Evolutionary conservation across 495 filamentous ascomycete genomes (phyloP).

Genomic region (Extremus antarcticus): DNA sequence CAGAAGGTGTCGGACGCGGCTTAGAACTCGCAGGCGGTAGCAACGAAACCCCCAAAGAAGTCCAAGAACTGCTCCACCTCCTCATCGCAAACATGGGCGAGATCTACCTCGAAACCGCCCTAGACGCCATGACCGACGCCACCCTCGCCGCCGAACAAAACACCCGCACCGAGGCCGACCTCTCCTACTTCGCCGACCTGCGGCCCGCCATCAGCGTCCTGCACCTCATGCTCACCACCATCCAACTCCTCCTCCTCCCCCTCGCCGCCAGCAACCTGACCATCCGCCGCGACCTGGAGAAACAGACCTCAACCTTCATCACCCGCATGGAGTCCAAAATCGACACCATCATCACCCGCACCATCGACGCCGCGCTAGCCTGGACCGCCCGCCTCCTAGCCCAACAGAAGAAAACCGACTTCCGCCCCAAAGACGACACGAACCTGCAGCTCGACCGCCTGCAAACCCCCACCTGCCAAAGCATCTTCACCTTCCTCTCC

Average conservation of each 20-base stretch:
- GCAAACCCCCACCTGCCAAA: constrained; percentile 75
- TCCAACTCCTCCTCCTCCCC: constrained; percentile 80
- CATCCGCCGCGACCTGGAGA: constrained; percentile 81
- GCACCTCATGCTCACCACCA: constrained; percentile 83
- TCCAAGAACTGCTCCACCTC: constrained; percentile 72
- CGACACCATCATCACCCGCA: constrained; percentile 72
- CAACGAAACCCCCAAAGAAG: constrained; percentile 87
- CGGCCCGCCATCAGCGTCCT: constrained; percentile 77
- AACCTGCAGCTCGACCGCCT: constrained; percentile 67
- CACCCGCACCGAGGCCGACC: constrained; percentile 73
- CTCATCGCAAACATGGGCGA: constrained; percentile 84
- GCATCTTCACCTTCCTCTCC: constrained; percentile 64
- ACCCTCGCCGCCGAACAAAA: constrained; percentile 62
- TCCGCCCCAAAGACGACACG: constrained; percentile 72
- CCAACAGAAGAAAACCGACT: constrained; percentile 83
- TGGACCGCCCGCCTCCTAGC: constrained; percentile 67
- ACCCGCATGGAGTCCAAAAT: constrained; percentile 80
- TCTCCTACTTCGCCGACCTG: constrained; percentile 68
- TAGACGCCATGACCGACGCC: constrained; percentile 72
- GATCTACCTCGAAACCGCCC: constrained; percentile 84
- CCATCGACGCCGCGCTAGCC: constrained; percentile 69
- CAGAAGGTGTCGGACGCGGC: constrained; percentile 86
- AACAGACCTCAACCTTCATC: constrained; percentile 60
- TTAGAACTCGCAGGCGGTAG: constrained; percentile 69
- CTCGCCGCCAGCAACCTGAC: constrained; percentile 81